These are phyloP conservation scores for Tripterygium wilfordii DNA, from an alignment of 177 flowering plant species.

Conservation along the genomic window DNA sequence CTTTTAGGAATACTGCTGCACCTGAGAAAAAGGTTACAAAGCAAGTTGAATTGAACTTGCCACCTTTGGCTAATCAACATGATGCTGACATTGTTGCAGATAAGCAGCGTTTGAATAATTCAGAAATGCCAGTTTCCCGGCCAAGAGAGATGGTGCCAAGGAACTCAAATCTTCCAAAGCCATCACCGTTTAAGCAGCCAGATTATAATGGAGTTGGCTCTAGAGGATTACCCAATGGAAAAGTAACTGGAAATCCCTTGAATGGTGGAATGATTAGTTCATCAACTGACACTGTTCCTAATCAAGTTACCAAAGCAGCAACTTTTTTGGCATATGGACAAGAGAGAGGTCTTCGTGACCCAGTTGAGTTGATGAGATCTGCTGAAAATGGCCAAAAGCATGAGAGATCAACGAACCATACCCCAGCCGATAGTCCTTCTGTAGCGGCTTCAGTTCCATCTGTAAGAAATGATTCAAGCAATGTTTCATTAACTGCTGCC, in stretches of 20 bases:
- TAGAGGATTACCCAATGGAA: slow-evolving; percentile 32
- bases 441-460: slow-evolving; percentile 29
- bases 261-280: slow-evolving; percentile 18
- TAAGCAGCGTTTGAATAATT: slow-evolving; percentile 25
- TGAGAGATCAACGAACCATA: slow-evolving; percentile 29
- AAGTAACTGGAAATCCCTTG: slow-evolving; percentile 14
- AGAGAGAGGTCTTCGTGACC: slow-evolving; percentile 54
- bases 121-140: slow-evolving; percentile 30
- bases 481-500: slow-evolving; percentile 57
- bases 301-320: slow-evolving; percentile 23
- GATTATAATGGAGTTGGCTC: slow-evolving; percentile 25
- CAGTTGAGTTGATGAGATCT: slow-evolving; percentile 61
- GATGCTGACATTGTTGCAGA: slow-evolving; percentile 17
- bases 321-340: slow-evolving; percentile 31
- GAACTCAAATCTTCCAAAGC: slow-evolving; percentile 21
- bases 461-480: slow-evolving; percentile 38
- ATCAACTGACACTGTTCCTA: slow-evolving; percentile 21
- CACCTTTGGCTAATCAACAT: slow-evolving; percentile 28
- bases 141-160: slow-evolving; percentile 31
- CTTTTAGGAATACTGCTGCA: slow-evolving; percentile 21
- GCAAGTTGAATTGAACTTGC: slow-evolving; percentile 42
- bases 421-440: slow-evolving; percentile 18
- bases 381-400: slow-evolving; percentile 49
- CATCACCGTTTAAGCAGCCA: slow-evolving; percentile 24
- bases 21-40: slow-evolving; percentile 29